Evolutionary conservation across 139 green algal genomes (phyloP).

Genomic region (Chlamydomonas eustigma): DNA sequence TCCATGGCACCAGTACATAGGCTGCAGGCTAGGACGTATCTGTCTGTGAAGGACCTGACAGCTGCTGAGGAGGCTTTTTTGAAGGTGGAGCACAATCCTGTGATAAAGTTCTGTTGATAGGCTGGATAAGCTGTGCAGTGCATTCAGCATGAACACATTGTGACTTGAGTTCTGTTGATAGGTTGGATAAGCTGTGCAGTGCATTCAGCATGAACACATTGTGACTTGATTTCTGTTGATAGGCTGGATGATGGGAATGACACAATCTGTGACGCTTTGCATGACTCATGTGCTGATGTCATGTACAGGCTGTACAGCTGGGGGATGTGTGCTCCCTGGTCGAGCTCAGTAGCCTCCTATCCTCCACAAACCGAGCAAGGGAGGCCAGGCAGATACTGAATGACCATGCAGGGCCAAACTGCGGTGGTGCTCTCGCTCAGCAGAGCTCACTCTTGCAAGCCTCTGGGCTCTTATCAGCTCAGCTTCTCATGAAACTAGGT

Average conservation of each 20-base stretch:
- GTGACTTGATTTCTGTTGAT: no score
- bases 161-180: no score
- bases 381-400: neutral
- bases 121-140: no score
- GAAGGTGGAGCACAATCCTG: no score
- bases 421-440: neutral
- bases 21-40: slow-evolving; percentile 10
- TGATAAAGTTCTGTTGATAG: no score
- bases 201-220: no score
- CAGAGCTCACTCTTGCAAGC: neutral
- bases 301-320: neutral
- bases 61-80: neutral
- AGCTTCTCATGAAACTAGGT: slow-evolving; percentile 11
- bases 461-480: neutral
- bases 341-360: neutral
- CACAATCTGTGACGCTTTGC: no score
- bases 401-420: neutral
- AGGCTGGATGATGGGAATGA: no score
- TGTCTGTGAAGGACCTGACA: neutral
- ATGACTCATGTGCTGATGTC: no score
- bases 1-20: slow-evolving; percentile 18
- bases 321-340: neutral
- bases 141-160: no score
- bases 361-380: neutral
- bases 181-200: no score